Conservation (phyloP, 371 early-diverging fungal genomes). For the Rhizopus delemar region DNA sequence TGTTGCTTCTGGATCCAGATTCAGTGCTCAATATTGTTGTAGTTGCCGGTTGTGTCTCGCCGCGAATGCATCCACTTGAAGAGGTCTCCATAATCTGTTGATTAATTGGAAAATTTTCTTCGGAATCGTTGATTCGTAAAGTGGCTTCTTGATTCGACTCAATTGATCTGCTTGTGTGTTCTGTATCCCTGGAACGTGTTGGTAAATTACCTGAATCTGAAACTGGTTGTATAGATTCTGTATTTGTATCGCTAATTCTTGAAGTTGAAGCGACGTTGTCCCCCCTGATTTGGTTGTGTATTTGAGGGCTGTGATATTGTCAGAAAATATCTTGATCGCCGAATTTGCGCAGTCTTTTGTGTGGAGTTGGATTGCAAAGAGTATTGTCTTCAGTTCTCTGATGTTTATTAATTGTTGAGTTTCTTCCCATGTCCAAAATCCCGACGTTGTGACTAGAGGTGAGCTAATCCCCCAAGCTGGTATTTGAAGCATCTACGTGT, state of each 20-base stretch:
- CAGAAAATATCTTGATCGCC: constrained; percentile 5
- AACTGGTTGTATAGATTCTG: not conserved
- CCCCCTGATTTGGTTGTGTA: constrained; percentile 13
- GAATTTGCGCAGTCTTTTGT: constrained; percentile 1
- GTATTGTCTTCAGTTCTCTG: constrained; percentile 18
- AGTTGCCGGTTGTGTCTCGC: constrained; percentile 14
- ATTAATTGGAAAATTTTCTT: constrained; percentile 1
- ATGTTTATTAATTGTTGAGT: constrained; percentile 15
- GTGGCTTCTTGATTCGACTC: constrained; percentile 6
- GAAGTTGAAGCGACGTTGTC: constrained; percentile 13
- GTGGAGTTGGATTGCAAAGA: constrained; percentile 10
- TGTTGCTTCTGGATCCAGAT: constrained; percentile 23
- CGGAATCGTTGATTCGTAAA: constrained; percentile 10
- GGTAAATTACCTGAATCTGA: constrained; percentile 2
- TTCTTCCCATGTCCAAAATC: constrained; percentile 13
- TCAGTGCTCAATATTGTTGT: constrained; percentile 18
- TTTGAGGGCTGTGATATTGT: constrained; percentile 26
- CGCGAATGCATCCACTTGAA: constrained; percentile 32
- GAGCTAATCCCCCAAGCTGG: too few relatives aligned
- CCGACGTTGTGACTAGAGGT: not conserved
- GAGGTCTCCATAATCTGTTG: not conserved
- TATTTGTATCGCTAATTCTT: constrained; percentile 10
- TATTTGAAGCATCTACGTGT: constrained; percentile 7
- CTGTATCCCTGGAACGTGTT: constrained; percentile 16
- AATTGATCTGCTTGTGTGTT: constrained; percentile 13